Evolutionary conservation across 306 rosid species (phyloP).

Genomic region (Rubus parviflorus): DNA sequence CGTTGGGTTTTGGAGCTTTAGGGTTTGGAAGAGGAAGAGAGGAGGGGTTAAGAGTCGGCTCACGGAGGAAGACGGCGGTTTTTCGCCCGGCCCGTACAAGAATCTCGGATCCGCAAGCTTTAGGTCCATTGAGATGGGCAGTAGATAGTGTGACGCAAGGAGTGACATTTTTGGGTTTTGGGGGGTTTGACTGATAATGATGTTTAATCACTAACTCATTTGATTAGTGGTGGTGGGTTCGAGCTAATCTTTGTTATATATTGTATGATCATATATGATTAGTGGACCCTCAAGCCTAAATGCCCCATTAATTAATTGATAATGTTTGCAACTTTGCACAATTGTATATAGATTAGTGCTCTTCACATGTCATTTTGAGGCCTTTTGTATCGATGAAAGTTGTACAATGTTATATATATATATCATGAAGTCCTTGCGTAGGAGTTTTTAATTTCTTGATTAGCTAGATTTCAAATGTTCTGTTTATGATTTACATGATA

Average conservation of each 20-base stretch:
- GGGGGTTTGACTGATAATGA: slow-evolving; percentile 25
- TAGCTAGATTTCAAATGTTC: background rate
- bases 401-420: background rate
- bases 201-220: slow-evolving; percentile 4
- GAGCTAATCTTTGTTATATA: slow-evolving; percentile 8
- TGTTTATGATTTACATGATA: background rate
- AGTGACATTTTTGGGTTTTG: slow-evolving; percentile 46
- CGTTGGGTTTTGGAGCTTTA: slow-evolving; percentile 34
- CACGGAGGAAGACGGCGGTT: slow-evolving; percentile 38
- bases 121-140: slow-evolving; percentile 61
- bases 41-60: slow-evolving; percentile 21
- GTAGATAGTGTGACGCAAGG: slow-evolving; percentile 60
- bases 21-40: slow-evolving; percentile 29
- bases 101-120: slow-evolving; percentile 77
- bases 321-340: background rate
- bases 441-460: background rate
- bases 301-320: background rate
- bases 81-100: slow-evolving; percentile 80
- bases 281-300: background rate
- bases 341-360: background rate
- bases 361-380: slow-evolving; percentile 1
- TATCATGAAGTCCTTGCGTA: too few species aligned
- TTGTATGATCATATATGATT: background rate
- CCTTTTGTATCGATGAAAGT: background rate
- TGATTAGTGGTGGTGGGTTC: slow-evolving; percentile 15